Conservation (phyloP, 495 filamentous ascomycete genomes). For the Immersiella caudata region DNA sequence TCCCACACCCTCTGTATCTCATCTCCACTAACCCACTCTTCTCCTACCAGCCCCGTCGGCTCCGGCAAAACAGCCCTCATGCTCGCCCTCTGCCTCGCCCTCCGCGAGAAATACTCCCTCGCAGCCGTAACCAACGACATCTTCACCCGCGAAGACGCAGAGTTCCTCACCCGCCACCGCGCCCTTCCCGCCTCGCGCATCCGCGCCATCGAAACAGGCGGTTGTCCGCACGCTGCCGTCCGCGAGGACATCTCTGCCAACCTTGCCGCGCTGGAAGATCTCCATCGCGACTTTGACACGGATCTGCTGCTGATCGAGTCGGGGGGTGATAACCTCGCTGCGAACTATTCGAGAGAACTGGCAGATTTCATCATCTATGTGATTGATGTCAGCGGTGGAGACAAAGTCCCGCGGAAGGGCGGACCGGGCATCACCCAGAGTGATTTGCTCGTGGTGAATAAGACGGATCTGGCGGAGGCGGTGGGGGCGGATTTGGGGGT, state of each 20-base stretch:
- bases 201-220: slow-evolving; percentile 94
- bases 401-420: slow-evolving; percentile 95
- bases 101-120: slow-evolving; percentile 77
- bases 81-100: slow-evolving; percentile 80
- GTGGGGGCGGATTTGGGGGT: slow-evolving; percentile 89
- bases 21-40: slow-evolving; percentile 23
- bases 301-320: slow-evolving; percentile 87
- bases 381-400: slow-evolving; percentile 95
- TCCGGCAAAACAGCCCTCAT: slow-evolving; percentile 97
- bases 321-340: slow-evolving; percentile 94
- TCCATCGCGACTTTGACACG: slow-evolving; percentile 74
- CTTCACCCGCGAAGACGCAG: slow-evolving; percentile 97
- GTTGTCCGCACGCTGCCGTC: slow-evolving; percentile 95
- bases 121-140: slow-evolving; percentile 99
- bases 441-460: slow-evolving; percentile 91
- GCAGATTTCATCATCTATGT: slow-evolving; percentile 98
- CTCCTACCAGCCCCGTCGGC: slow-evolving; percentile 74
- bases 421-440: slow-evolving; percentile 96
- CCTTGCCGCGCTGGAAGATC: slow-evolving; percentile 84
- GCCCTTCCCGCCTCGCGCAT: slow-evolving; percentile 84
- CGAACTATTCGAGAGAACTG: slow-evolving; percentile 91
- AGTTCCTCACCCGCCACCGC: slow-evolving; percentile 86
- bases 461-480: slow-evolving; percentile 89
- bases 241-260: slow-evolving; percentile 96
- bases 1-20: slow-evolving; percentile 11